Percentiles rank a stretch among this genome's conserved stretches.
phyloP scores from a whole-genome alignment of 768 basidiomycete species.

The Phylloporus sp. region DNA sequence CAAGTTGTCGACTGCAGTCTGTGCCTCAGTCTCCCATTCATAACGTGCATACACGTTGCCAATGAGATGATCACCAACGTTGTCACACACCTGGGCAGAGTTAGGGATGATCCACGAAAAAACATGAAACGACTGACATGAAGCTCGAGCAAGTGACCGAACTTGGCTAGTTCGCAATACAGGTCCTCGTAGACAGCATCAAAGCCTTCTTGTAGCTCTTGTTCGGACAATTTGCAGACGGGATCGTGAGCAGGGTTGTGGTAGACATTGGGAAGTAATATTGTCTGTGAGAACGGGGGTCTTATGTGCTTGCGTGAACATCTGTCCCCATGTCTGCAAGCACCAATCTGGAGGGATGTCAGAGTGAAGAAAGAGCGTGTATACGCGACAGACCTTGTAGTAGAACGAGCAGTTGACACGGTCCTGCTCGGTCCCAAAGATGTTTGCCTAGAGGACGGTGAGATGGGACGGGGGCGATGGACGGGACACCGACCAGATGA shows the following conservation, averaged over 20 bases:
- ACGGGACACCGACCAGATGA: slow-evolving; percentile 55
- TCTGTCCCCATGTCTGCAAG: slow-evolving; percentile 96
- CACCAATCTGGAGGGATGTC: slow-evolving; percentile 70
- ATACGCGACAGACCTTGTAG: slow-evolving; percentile 66
- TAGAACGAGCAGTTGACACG: slow-evolving; percentile 99
- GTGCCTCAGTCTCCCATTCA: slow-evolving; percentile 98
- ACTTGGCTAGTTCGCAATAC: slow-evolving; percentile 92
- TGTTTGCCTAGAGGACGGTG: slow-evolving; percentile 64
- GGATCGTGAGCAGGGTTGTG: slow-evolving; percentile 97
- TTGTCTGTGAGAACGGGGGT: slow-evolving; percentile 96
- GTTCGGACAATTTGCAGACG: slow-evolving; percentile 80
- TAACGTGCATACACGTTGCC: slow-evolving; percentile 98
- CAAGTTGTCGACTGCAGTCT: slow-evolving; percentile 85
- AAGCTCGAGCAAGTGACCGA: slow-evolving; percentile 91
- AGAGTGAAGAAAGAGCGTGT: neutral
- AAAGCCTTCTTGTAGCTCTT: slow-evolving; percentile 87
- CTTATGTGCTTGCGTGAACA: slow-evolving; percentile 98
- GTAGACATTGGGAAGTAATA: slow-evolving; percentile 94
- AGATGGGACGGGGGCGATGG: neutral
- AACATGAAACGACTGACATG: slow-evolving; percentile 56
- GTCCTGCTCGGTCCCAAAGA: slow-evolving; percentile 92
- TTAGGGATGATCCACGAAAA: neutral
- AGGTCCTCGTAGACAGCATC: slow-evolving; percentile 95
- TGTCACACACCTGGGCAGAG: slow-evolving; percentile 79
- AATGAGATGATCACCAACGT: slow-evolving; percentile 98